Conservation (phyloP, 1,284 basidiomycete species). For the Rhodotorula mucilaginosa region DNA sequence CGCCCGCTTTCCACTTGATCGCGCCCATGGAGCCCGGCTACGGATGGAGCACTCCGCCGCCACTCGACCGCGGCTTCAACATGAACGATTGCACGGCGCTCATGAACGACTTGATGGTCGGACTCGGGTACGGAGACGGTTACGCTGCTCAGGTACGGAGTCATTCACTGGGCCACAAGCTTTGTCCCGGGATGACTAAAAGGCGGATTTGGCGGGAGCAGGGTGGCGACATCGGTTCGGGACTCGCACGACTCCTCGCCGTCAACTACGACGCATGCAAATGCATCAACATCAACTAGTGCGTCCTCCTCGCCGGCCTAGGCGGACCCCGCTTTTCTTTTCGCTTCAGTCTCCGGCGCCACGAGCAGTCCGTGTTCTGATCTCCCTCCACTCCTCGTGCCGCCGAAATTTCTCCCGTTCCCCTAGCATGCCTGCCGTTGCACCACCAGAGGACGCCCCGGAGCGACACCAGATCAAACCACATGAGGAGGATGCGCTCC, state of each 20-base stretch:
- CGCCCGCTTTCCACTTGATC: conserved; percentile 47
- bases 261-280: conserved; percentile 21
- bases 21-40: conserved; percentile 48
- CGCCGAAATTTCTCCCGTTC: too few species aligned
- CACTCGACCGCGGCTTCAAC: conserved; percentile 45
- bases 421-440: conserved; percentile 13
- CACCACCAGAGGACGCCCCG: neutral
- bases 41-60: conserved; percentile 31
- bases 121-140: conserved; percentile 46
- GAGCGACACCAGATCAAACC: conserved; percentile 11
- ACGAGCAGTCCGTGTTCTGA: neutral
- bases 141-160: conserved; percentile 47
- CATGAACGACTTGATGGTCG: conserved; percentile 48
- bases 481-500: conserved; percentile 15
- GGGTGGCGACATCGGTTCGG: conserved; percentile 37
- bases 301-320: neutral
- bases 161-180: too few species aligned
- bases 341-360: too few species aligned
- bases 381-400: neutral
- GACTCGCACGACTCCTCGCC: conserved; percentile 27
- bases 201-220: neutral
- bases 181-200: too few species aligned
- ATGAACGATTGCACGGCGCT: conserved; percentile 45
- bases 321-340: too few species aligned
- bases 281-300: conserved; percentile 39